Conservation (phyloP, 306 rosid genomes). For the Vachellia collinsii region DNA sequence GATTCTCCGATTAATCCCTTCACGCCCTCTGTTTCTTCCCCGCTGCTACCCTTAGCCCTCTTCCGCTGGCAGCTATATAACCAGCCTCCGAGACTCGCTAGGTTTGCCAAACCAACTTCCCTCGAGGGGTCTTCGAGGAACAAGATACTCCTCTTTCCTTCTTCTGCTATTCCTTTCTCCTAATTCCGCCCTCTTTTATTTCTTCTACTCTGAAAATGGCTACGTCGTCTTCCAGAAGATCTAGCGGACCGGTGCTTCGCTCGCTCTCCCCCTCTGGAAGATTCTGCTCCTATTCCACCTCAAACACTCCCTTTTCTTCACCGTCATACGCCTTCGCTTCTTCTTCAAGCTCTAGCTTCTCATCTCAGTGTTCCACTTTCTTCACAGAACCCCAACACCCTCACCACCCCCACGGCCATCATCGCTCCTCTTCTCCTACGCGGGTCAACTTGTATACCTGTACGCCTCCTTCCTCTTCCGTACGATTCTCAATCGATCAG, state of each 20-base stretch:
- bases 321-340: constrained; percentile 78
- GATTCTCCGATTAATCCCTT: neutral
- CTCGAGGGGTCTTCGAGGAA: constrained; percentile 52
- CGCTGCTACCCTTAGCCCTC: constrained; percentile 45
- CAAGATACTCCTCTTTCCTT: neutral
- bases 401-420: constrained; percentile 42
- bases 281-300: constrained; percentile 56
- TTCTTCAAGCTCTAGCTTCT: constrained; percentile 66
- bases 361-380: constrained; percentile 55
- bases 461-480: constrained; percentile 50
- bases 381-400: constrained; percentile 21
- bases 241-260: constrained; percentile 78
- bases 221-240: constrained; percentile 51
- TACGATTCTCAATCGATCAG: constrained; percentile 76
- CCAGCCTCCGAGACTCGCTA: constrained; percentile 65
- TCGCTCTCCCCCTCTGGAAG: constrained; percentile 74
- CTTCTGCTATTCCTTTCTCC: neutral
- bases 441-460: constrained; percentile 72
- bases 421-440: constrained; percentile 77
- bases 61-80: constrained; percentile 50
- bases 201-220: constrained; percentile 48
- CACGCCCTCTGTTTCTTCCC: neutral
- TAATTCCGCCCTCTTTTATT: neutral
- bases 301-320: constrained; percentile 52
- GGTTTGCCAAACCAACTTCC: constrained; percentile 96